These are phyloP conservation scores for Cunninghamia lanceolata DNA, from an alignment of 75 land plant species.

Conservation along the genomic window DNA sequence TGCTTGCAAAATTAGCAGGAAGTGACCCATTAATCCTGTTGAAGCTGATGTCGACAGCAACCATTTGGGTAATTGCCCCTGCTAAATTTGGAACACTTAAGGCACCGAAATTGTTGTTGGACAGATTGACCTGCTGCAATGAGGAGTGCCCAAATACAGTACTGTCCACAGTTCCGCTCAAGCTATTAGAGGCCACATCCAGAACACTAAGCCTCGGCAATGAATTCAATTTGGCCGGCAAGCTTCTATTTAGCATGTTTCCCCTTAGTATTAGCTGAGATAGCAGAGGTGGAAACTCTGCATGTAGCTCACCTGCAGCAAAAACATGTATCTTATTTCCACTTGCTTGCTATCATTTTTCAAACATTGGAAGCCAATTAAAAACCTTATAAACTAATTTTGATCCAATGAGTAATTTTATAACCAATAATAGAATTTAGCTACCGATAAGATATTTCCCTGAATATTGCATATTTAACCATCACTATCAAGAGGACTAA, in stretches of 20 bases:
- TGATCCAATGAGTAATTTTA: too few species aligned
- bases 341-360: conserved; percentile 15
- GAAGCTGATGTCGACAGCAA: conserved; percentile 8
- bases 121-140: conserved; percentile 11
- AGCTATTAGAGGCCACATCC: conserved; percentile 14
- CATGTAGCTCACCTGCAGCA: conserved; percentile 18
- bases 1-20: conserved; percentile 1
- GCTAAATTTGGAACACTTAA: background rate
- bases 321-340: background rate
- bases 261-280: conserved; percentile 1
- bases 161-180: conserved; percentile 15
- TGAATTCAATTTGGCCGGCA: conserved; percentile 4
- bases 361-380: background rate
- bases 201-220: conserved; percentile 10
- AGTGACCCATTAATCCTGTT: conserved; percentile 14
- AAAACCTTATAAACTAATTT: background rate
- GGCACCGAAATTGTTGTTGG: conserved; percentile 4
- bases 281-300: background rate
- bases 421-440: too few species aligned
- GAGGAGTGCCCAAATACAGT: conserved; percentile 7
- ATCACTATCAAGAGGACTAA: background rate
- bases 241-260: conserved; percentile 15
- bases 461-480: background rate
- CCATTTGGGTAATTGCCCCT: background rate
- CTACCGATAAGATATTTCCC: background rate